phyloP scores from a whole-genome alignment of 2,329 filamentous ascomycete genomes.

The Aaosphaeria pasadenensis region DNA sequence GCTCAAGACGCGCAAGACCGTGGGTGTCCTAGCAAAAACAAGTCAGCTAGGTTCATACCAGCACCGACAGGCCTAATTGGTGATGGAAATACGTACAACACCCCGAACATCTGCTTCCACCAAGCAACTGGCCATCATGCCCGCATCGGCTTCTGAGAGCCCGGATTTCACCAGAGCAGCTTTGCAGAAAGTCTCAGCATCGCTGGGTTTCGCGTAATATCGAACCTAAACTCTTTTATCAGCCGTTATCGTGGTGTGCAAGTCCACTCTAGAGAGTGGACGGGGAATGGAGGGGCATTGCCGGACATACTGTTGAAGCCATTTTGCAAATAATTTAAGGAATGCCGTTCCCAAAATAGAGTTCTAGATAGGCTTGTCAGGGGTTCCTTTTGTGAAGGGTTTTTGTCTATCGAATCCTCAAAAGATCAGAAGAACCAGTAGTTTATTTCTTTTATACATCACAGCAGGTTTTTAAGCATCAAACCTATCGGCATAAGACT shows the following conservation, averaged over 20 bases:
- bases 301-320: neutral
- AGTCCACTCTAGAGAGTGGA: no score
- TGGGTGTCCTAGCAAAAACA: neutral
- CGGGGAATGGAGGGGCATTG: no score
- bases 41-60: no score
- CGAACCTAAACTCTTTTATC: neutral
- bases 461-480: no score
- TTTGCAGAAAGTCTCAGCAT: neutral
- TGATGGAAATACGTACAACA: neutral
- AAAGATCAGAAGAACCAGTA: no score
- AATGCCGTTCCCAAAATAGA: no score
- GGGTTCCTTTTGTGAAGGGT: no score
- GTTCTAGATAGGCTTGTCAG: no score
- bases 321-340: neutral
- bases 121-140: constrained; percentile 1
- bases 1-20: constrained; percentile 1
- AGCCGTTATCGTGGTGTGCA: no score
- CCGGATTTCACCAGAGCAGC: neutral
- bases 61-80: neutral
- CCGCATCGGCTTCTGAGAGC: neutral
- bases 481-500: no score
- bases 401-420: no score
- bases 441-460: no score
- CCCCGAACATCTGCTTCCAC: neutral
- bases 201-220: neutral